These are phyloP conservation scores for Pisolithus tinctorius DNA, from an alignment of 768 basidiomycete species.

Conservation along the genomic window DNA sequence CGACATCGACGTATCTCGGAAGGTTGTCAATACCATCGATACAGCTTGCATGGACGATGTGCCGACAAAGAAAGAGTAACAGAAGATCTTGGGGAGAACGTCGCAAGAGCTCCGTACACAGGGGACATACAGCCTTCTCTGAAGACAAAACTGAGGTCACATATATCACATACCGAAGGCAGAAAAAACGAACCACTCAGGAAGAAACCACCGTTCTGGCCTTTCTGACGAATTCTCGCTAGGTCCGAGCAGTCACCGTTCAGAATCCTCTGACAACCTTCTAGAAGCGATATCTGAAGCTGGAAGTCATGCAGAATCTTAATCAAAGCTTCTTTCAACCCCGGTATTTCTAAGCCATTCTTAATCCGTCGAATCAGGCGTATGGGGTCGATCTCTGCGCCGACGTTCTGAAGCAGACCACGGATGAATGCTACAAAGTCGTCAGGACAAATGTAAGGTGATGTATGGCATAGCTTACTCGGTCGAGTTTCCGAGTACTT, in stretches of 20 bases:
- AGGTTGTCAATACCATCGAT: constrained; percentile 58
- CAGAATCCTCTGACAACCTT: constrained; percentile 86
- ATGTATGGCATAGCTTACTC: constrained; percentile 35
- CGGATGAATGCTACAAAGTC: constrained; percentile 74
- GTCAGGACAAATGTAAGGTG: neutral
- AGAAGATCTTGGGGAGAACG: constrained; percentile 54
- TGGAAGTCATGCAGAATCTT: constrained; percentile 98
- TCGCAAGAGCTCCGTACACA: constrained; percentile 58
- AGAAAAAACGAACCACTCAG: constrained; percentile 52
- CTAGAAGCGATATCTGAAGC: constrained; percentile 85
- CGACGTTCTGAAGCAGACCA: constrained; percentile 90
- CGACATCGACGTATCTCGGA: constrained; percentile 52
- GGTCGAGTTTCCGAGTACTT: constrained; percentile 93
- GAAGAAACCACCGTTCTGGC: constrained; percentile 78
- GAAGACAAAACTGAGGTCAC: neutral
- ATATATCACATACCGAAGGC: neutral
- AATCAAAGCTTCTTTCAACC: constrained; percentile 88
- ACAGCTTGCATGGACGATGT: constrained; percentile 79
- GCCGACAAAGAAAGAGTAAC: constrained; percentile 81
- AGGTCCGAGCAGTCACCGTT: constrained; percentile 76
- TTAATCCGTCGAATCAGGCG: constrained; percentile 90
- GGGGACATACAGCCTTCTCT: constrained; percentile 61
- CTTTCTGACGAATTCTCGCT: constrained; percentile 57
- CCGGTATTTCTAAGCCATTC: constrained; percentile 94
- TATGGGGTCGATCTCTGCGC: constrained; percentile 92